Evolutionary conservation across 1,284 basidiomycete genomes (phyloP).

Genomic region (Puccinia hordei): DNA sequence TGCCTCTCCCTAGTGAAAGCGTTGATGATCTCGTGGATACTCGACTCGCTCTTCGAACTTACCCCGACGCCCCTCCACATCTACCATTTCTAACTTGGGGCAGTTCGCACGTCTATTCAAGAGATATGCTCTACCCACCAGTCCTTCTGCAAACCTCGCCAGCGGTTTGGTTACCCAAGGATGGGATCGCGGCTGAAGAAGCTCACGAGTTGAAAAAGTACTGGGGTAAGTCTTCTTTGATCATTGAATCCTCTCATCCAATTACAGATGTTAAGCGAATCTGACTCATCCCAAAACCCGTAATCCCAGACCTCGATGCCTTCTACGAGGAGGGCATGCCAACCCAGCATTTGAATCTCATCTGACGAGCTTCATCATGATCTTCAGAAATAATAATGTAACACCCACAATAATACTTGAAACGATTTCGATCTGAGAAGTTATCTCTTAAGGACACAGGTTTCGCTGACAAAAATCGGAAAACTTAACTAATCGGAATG

Average conservation of each 20-base stretch:
- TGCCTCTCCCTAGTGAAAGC: slow-evolving; percentile 35
- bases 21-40: slow-evolving; percentile 42
- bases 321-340: slow-evolving; percentile 42
- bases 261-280: not conserved
- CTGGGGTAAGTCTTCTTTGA: slow-evolving; percentile 33
- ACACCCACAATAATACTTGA: too few species aligned
- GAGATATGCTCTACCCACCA: slow-evolving; percentile 23
- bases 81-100: slow-evolving; percentile 27
- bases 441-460: too few species aligned
- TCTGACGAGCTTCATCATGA: not conserved
- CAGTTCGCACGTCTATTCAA: not conserved
- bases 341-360: slow-evolving; percentile 21
- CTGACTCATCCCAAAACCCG: not conserved
- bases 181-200: slow-evolving; percentile 31
- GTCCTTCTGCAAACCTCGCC: slow-evolving; percentile 35
- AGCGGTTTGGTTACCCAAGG: slow-evolving; percentile 31
- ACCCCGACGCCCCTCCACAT: slow-evolving; percentile 34
- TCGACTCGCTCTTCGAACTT: slow-evolving; percentile 22
- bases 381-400: too few species aligned
- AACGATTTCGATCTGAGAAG: too few species aligned
- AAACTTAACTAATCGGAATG: too few species aligned
- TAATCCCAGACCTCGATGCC: slow-evolving; percentile 28
- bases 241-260: not conserved
- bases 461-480: too few species aligned
- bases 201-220: slow-evolving; percentile 38